phyloP scores from a whole-genome alignment of 768 basidiomycete genomes.

The Boletellus sp. region DNA sequence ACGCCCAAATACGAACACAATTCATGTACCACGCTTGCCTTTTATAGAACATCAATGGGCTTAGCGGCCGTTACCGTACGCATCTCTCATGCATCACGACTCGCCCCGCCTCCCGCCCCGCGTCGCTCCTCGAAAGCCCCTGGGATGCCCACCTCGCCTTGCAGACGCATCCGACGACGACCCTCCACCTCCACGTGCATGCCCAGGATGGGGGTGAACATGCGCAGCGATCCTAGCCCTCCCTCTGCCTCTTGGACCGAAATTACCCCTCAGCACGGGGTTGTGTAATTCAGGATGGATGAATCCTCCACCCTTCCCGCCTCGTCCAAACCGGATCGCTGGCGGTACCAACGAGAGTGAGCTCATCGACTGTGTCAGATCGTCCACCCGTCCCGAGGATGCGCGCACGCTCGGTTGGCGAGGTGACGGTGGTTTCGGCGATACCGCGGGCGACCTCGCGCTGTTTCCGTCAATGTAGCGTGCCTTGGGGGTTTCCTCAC shows the following conservation, averaged over 20 bases:
- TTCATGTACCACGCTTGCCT: conserved; percentile 25
- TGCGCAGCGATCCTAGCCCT: conserved; percentile 26
- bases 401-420: conserved; percentile 17
- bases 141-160: conserved; percentile 4
- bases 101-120: conserved; percentile 16
- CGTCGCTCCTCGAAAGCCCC: conserved; percentile 14
- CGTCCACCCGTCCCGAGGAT: conserved; percentile 36
- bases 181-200: conserved; percentile 6
- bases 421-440: conserved; percentile 18
- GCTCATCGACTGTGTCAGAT: conserved; percentile 45
- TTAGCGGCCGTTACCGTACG: not conserved
- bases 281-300: conserved; percentile 33
- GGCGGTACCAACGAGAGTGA: conserved; percentile 61
- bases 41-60: conserved; percentile 6
- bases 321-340: conserved; percentile 70
- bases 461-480: conserved; percentile 12
- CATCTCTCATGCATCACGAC: conserved; percentile 3
- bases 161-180: not conserved
- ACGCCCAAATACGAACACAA: not conserved
- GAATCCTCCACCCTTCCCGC: conserved; percentile 56
- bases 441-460: conserved; percentile 18
- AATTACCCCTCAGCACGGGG: conserved; percentile 25
- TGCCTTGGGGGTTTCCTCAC: conserved; percentile 28
- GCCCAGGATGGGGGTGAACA: conserved; percentile 15
- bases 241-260: conserved; percentile 31